Evolutionary conservation across 805 yeast species (phyloP), one percentile per base, ranked within the genome.

Genomic region (Wickerhamomyces ciferrii): DNA sequence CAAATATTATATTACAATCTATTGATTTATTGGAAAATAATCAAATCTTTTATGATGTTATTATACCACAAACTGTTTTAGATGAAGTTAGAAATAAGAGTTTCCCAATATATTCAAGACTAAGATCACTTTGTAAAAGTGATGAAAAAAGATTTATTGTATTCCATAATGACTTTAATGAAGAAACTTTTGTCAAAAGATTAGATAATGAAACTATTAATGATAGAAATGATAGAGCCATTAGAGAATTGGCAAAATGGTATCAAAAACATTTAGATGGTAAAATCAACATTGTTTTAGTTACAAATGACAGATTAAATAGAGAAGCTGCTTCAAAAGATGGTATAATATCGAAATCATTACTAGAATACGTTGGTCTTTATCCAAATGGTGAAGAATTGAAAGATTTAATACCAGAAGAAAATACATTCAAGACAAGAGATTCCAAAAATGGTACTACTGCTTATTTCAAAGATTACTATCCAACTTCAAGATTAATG

Each of bases 1-100:
- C 98, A 2, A 92, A 94, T 60, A 83, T 94, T 53, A 84, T 87
- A 1, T 69, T 94, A 50, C 86, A 83, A 60, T 92, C 96, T 6
- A 92, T 94, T 51, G 99, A 94, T 65, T 69, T 94, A 48, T 68
- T 94, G 46, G 99, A 94, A 64, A 83, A 81, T 56, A 73, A 74
- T 19, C 74, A 77, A 27, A 84, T 87, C 45, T 87, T 94, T 59
- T 84, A 76, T 58, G 98, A 94, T 66, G 96, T 91, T 17, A 84
- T 94, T 47, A 70, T 94, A n/a, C 96, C 98, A 2, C 99, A 94
- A 63, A 86, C 96, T 7, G 97, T 89, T 2, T 71, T 94, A 32
- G 97, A 95, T 55, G 98, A 94, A 65, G 96, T 92, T 10, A 79
- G 88, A 53, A 89, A 89, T 61, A 75, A 84, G 59, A 87, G 96